Conservation (phyloP, 2,329 filamentous ascomycete species). For the Achaetomium macrosporum region DNA sequence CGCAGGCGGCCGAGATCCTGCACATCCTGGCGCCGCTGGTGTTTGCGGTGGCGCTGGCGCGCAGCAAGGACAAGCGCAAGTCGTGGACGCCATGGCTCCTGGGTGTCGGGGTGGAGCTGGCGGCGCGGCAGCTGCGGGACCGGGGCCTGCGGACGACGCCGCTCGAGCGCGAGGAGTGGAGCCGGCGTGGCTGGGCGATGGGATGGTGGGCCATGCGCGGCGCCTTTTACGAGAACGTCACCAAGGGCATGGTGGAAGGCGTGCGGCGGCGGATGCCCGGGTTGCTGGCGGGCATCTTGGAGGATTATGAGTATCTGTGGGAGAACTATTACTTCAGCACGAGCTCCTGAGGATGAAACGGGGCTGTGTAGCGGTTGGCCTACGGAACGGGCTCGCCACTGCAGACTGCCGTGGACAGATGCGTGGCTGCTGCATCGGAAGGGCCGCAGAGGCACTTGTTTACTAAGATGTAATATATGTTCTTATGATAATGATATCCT, state of each 20-base stretch:
- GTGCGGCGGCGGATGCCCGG: slow-evolving; percentile 72
- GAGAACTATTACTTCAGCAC: slow-evolving; percentile 92
- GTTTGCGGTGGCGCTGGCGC: slow-evolving; percentile 78
- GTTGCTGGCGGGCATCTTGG: slow-evolving; percentile 76
- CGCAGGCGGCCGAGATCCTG: slow-evolving; percentile 77
- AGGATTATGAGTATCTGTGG: slow-evolving; percentile 98
- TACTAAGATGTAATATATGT: no score
- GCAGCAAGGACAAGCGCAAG: slow-evolving; percentile 53
- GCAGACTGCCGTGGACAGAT: no score
- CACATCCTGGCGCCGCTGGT: slow-evolving; percentile 85
- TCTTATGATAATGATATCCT: no score
- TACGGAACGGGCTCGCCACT: no score
- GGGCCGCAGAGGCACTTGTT: no score
- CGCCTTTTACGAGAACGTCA: slow-evolving; percentile 93
- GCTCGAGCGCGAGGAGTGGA: slow-evolving; percentile 84
- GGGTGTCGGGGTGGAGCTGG: slow-evolving; percentile 78
- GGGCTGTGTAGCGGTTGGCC: neutral
- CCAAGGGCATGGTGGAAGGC: slow-evolving; percentile 65
- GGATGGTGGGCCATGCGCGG: slow-evolving; percentile 96
- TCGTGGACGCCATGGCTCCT: slow-evolving; percentile 91
- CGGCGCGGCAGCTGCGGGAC: slow-evolving; percentile 74
- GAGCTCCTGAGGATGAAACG: slow-evolving; percentile 29
- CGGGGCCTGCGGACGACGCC: slow-evolving; percentile 75
- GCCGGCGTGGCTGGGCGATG: slow-evolving; percentile 80
- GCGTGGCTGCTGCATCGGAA: no score